These are phyloP conservation scores for Penicillium hesseltinei DNA, from an alignment of 2,329 filamentous ascomycete genomes.

Conservation along the genomic window DNA sequence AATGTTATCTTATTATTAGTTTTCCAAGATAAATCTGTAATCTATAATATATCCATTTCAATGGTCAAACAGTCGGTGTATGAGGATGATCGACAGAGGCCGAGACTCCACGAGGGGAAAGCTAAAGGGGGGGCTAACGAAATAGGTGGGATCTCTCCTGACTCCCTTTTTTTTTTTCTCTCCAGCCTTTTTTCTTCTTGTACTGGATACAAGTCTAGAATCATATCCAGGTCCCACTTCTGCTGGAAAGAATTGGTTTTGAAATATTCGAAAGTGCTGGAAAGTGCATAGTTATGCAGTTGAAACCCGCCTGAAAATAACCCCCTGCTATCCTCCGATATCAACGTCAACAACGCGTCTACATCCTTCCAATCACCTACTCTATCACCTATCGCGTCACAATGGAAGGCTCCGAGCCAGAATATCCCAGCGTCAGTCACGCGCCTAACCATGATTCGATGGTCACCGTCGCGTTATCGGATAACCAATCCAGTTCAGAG, in stretches of 20 bases:
- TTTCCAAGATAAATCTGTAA: no score
- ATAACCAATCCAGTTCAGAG: constrained; percentile 53
- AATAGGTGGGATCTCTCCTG: constrained; percentile 20
- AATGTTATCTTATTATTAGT: no score
- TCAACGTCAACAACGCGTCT: constrained; percentile 5
- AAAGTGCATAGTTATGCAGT: not conserved
- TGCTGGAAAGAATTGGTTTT: not conserved
- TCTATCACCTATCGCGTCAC: not conserved
- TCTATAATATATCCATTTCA: constrained; percentile 2
- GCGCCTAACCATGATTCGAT: constrained; percentile 60
- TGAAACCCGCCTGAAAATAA: constrained; percentile 1
- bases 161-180: constrained; percentile 21
- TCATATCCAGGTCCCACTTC: constrained; percentile 6
- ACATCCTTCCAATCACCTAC: not conserved
- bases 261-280: not conserved
- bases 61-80: constrained; percentile 25
- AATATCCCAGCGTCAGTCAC: constrained; percentile 24
- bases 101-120: constrained; percentile 24
- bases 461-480: constrained; percentile 73
- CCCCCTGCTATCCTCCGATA: not conserved
- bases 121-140: constrained; percentile 22
- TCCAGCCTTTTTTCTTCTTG: constrained; percentile 10
- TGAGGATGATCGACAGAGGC: constrained; percentile 29
- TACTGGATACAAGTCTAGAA: constrained; percentile 5
- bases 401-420: constrained; percentile 29